These are phyloP conservation scores for Onygena corvina DNA, from an alignment of 2,329 filamentous ascomycete genomes.

Conservation along the genomic window DNA sequence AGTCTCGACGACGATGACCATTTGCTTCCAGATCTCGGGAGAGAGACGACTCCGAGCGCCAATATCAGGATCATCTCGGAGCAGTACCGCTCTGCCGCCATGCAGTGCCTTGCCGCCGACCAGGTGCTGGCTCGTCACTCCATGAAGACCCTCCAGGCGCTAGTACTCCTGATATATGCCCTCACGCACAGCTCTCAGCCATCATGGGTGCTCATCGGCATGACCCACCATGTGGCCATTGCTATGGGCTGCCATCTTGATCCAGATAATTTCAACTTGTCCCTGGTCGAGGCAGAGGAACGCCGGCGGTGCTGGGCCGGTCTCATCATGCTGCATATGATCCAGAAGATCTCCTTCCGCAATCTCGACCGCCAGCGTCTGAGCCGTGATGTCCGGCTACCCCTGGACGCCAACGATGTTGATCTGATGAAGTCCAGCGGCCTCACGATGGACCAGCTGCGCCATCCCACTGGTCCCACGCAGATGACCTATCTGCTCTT, in stretches of 20 bases:
- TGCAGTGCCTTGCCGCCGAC: constrained; percentile 31
- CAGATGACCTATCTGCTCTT: constrained; percentile 34
- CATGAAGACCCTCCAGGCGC: constrained; percentile 30
- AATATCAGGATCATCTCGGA: constrained; percentile 29
- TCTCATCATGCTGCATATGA: constrained; percentile 31
- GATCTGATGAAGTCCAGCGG: constrained; percentile 22
- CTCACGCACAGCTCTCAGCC: constrained; percentile 27
- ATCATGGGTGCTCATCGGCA: constrained; percentile 31
- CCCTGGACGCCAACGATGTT: constrained; percentile 28
- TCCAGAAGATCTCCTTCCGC: constrained; percentile 29
- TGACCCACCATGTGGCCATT: constrained; percentile 32
- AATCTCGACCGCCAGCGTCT: constrained; percentile 24
- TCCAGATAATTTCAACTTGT: constrained; percentile 27
- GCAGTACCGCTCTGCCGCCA: constrained; percentile 28
- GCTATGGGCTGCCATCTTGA: constrained; percentile 34
- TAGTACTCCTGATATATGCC: constrained; percentile 32
- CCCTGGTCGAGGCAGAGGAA: constrained; percentile 29
- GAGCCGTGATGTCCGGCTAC: constrained; percentile 23
- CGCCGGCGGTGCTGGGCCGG: constrained; percentile 31
- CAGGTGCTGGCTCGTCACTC: constrained; percentile 30
- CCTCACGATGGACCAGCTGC: constrained; percentile 14
- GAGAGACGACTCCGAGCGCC: constrained; percentile 26
- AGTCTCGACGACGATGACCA: constrained; percentile 28
- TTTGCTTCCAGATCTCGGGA: constrained; percentile 27
- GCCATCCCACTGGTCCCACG: constrained; percentile 21